These are phyloP conservation scores for Adansonia gregorii DNA, from an alignment of 441 rosid genomes.

Conservation along the genomic window DNA sequence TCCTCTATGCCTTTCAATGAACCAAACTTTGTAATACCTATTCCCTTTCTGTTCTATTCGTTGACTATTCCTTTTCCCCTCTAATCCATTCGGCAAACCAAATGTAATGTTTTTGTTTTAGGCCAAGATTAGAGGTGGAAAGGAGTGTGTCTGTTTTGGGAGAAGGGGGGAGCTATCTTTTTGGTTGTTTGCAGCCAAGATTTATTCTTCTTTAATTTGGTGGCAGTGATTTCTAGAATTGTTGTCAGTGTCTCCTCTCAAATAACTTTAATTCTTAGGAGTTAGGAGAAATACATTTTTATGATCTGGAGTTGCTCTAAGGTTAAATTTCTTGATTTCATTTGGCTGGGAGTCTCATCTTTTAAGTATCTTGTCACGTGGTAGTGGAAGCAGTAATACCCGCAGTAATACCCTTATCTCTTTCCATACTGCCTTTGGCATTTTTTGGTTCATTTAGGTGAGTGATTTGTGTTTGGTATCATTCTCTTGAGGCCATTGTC, in stretches of 20 bases:
- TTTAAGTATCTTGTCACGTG: neutral
- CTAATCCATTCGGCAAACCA: conserved; percentile 11
- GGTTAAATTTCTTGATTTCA: neutral
- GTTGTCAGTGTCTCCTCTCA: neutral
- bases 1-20: neutral
- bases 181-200: conserved; percentile 5
- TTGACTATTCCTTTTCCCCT: neutral
- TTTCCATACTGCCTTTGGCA: neutral
- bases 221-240: conserved; percentile 4
- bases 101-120: neutral
- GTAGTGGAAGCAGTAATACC: neutral
- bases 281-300: neutral
- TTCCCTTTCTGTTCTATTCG: neutral
- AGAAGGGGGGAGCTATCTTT: neutral
- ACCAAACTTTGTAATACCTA: neutral
- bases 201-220: neutral
- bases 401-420: neutral
- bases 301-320: neutral
- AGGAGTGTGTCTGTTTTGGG: neutral
- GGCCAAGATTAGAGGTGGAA: neutral
- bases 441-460: conserved; percentile 12
- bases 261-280: conserved; percentile 1
- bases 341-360: neutral
- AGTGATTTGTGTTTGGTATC: conserved; percentile 10
- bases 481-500: neutral